Conservation (phyloP, 2,329 filamentous ascomycete species). For the Phialophora verrucosa region DNA sequence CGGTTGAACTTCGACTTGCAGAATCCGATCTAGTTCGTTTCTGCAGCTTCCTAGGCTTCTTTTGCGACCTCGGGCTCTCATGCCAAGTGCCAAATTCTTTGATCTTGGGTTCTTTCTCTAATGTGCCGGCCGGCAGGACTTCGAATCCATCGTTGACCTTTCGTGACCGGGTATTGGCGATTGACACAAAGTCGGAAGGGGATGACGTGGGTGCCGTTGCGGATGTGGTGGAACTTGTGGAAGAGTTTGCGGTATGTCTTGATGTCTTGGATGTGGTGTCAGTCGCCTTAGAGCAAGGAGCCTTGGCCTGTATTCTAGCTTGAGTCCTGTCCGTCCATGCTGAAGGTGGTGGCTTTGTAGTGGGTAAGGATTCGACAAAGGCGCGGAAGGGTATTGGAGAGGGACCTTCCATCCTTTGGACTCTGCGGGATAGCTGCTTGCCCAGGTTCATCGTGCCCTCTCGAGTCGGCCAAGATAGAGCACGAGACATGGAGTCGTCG, state of each 20-base stretch:
- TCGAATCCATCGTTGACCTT: constrained; percentile 38
- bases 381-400: constrained; percentile 35
- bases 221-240: constrained; percentile 27
- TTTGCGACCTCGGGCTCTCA: constrained; percentile 16
- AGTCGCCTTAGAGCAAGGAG: constrained; percentile 28
- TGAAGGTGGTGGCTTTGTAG: constrained; percentile 33
- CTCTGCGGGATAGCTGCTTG: constrained; percentile 31
- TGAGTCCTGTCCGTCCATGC: constrained; percentile 38
- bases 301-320: constrained; percentile 33
- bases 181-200: constrained; percentile 26
- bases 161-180: constrained; percentile 31
- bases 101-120: constrained; percentile 28
- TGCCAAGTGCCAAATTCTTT: constrained; percentile 34
- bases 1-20: constrained; percentile 28
- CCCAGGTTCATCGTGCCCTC: constrained; percentile 29
- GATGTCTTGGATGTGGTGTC: constrained; percentile 29
- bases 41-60: constrained; percentile 33
- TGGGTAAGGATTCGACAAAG: constrained; percentile 34
- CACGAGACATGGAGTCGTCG: constrained; percentile 23
- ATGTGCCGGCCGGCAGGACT: constrained; percentile 35
- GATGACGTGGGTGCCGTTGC: constrained; percentile 21
- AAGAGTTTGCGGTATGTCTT: constrained; percentile 30
- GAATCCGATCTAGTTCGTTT: constrained; percentile 32
- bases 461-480: constrained; percentile 35
- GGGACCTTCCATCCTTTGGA: constrained; percentile 31